Evolutionary conservation across 345 rosid genomes (phyloP), one percentile per base, ranked within the genome.

Genomic region (Murraya koenigii): DNA sequence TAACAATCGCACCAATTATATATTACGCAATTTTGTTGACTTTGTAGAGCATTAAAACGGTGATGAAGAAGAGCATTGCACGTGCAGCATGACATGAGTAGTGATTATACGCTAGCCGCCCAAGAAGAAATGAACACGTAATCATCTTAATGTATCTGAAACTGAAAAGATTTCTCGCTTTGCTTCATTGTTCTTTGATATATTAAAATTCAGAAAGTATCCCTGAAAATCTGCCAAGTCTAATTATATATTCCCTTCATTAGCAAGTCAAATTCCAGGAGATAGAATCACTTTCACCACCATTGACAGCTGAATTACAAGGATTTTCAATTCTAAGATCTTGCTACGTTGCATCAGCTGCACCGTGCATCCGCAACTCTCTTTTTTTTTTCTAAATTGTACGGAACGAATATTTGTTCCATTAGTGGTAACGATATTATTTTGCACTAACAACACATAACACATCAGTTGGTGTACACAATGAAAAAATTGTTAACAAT

Each of bases 201-300:
- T 28, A 10, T 56, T 66, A 74, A 62, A 47, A 59, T 41, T 28
- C 20, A 9, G 62, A 52, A 47, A 84, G 86, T 65, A 89, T 91
- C 93, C 92, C 93, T 80, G 76, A 82, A 88, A 75, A 88, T 89
- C 93, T 87, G 91, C 85, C 28, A 28, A 65, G 77, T 83, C 84
- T 84, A 74, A 69, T 72, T 56, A 1, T 30, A 2, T 5, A 14
- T 36, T 13, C 38, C 58, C 78, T 72, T 78, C 44, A 8, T n/a
- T 22, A 33, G 72, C 69, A 79, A 81, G 81, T 79, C 75, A 76
- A 71, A 58, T 26, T 26, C 26, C 14, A 62, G 22, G 47, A n/a
- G 56, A 61, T 8, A 80, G 71, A 75, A 77, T 54, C 64, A 74
- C 10, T 49, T 59, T 77, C 79, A 62, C 56, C 78, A 36, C 66